Conservation (phyloP, 345 rosid species). For the Camelina neglecta region DNA sequence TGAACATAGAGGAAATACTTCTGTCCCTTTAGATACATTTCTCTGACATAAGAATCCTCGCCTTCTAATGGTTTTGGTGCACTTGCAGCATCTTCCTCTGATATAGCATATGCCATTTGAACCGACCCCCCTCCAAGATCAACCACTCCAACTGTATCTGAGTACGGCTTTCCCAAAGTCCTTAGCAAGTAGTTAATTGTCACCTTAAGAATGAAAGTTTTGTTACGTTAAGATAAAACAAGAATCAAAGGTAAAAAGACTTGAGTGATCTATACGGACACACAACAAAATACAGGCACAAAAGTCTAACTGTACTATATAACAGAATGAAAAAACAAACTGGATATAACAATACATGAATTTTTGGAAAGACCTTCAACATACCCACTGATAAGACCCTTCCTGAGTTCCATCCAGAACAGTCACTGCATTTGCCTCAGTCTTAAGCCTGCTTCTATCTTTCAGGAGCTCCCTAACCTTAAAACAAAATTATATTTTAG, state of each 20-base stretch:
- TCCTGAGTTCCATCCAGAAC: conserved; percentile 97
- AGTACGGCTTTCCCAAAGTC: conserved; percentile 72
- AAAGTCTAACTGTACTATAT: background rate
- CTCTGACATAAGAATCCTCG: conserved; percentile 79
- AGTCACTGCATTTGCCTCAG: conserved; percentile 65
- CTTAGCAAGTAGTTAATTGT: conserved; percentile 88
- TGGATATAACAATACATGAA: background rate
- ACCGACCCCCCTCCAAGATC: conserved; percentile 99
- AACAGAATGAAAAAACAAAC: background rate
- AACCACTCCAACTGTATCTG: conserved; percentile 92
- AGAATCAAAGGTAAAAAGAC: background rate
- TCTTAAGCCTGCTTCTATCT: conserved; percentile 73
- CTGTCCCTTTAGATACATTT: conserved; percentile 80
- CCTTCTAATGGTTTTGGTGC: conserved; percentile 71
- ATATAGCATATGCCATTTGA: conserved; percentile 98
- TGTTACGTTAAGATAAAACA: background rate
- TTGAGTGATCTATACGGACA: background rate
- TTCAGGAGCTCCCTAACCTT: conserved; percentile 89
- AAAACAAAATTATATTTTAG: conserved; percentile 14
- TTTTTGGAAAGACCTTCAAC: conserved; percentile 13
- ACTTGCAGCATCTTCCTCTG: conserved; percentile 74
- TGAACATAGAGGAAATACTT: conserved; percentile 93
- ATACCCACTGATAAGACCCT: conserved; percentile 98
- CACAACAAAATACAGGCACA: background rate
- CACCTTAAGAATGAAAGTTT: conserved; percentile 57